Evolutionary conservation across 163 green algal genomes (phyloP).

Genomic region (Scenedesmus sp.): DNA sequence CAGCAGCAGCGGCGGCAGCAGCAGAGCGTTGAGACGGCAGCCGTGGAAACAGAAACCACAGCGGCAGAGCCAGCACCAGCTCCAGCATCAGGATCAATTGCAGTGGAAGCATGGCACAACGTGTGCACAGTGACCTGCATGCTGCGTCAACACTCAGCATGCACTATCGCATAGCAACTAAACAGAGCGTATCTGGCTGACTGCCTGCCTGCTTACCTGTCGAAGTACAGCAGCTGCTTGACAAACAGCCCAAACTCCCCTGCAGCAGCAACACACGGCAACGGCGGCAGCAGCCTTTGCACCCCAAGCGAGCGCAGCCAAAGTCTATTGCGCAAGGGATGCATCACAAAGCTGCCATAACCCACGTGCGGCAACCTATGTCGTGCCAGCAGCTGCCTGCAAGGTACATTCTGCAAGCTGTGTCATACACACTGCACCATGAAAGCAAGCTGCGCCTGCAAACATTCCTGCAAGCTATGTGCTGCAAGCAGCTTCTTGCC

Average conservation of each 20-base stretch:
- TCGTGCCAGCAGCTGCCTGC: too few species aligned
- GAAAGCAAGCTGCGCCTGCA: too few species aligned
- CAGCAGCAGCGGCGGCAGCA: not conserved
- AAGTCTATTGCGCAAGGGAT: not conserved
- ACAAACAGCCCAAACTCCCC: constrained; percentile 96
- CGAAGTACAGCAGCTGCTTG: constrained; percentile 99
- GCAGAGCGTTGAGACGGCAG: not conserved
- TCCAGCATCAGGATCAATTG: not conserved
- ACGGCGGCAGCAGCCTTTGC: not conserved
- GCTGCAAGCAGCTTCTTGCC: not conserved
- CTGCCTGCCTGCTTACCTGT: constrained; percentile 76
- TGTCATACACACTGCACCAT: too few species aligned
- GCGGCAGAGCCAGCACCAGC: not conserved
- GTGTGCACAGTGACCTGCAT: too few species aligned
- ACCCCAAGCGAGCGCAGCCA: not conserved
- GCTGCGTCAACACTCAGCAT: too few species aligned
- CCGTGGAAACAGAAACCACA: not conserved
- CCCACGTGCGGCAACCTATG: too few species aligned
- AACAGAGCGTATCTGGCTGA: not conserved
- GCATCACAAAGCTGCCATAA: too few species aligned
- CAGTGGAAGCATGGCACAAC: too few species aligned
- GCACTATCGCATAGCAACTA: too few species aligned
- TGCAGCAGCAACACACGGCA: constrained; percentile 47
- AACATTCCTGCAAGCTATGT: not conserved
- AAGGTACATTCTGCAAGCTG: too few species aligned